These are phyloP conservation scores for Acrocalymma vagum DNA, from an alignment of 2,329 filamentous ascomycete species.

Conservation along the genomic window DNA sequence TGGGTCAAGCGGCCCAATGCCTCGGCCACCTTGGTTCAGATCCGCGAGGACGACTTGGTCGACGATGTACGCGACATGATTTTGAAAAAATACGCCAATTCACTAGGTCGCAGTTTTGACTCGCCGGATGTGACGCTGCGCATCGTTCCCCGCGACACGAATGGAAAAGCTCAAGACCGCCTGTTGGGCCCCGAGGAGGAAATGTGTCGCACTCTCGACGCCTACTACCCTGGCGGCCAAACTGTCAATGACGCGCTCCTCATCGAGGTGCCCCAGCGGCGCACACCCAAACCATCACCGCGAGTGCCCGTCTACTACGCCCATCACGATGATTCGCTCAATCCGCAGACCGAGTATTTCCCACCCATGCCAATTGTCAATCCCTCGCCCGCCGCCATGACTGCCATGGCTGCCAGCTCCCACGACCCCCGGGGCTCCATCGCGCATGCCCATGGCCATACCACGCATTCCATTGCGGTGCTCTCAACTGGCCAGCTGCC, in stretches of 20 bases:
- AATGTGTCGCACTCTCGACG: slow-evolving; percentile 79
- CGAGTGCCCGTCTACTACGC: slow-evolving; percentile 63
- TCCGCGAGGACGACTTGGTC: slow-evolving; percentile 87
- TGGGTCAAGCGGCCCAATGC: slow-evolving; percentile 91
- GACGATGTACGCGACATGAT: slow-evolving; percentile 95
- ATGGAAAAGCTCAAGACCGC: slow-evolving; percentile 64
- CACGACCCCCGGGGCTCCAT: slow-evolving; percentile 47
- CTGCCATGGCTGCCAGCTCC: slow-evolving; percentile 44
- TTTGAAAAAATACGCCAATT: slow-evolving; percentile 91
- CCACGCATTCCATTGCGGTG: slow-evolving; percentile 77
- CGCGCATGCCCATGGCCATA: slow-evolving; percentile 50
- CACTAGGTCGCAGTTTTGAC: slow-evolving; percentile 87
- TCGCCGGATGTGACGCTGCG: slow-evolving; percentile 86
- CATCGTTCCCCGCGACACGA: slow-evolving; percentile 73
- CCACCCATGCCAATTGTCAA: slow-evolving; percentile 67
- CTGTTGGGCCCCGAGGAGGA: slow-evolving; percentile 85
- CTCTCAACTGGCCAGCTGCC: slow-evolving; percentile 82
- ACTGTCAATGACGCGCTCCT: slow-evolving; percentile 86
- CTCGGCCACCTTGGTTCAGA: slow-evolving; percentile 86
- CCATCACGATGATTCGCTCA: slow-evolving; percentile 68
- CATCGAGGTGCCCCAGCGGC: slow-evolving; percentile 82
- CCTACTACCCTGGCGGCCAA: slow-evolving; percentile 87
- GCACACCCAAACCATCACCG: slow-evolving; percentile 84
- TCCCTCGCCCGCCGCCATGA: slow-evolving; percentile 49
- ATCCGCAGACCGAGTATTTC: slow-evolving; percentile 83